These are phyloP conservation scores for Pestalotiopsis sp. DNA, from an alignment of 2,329 filamentous ascomycete genomes.

Conservation along the genomic window DNA sequence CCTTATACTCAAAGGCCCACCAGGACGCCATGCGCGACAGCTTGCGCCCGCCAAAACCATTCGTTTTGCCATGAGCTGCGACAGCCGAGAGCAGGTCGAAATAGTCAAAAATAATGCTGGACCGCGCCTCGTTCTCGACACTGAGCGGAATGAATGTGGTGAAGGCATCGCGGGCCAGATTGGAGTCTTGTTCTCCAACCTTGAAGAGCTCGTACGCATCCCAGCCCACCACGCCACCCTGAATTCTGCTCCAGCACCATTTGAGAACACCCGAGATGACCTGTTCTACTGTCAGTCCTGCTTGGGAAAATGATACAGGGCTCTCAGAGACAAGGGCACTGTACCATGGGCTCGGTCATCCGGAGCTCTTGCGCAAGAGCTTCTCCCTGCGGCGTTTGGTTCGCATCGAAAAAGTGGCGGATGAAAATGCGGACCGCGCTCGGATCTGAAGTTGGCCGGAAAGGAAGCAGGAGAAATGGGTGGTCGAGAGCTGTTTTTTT, in stretches of 20 bases:
- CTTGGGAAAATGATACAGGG: constrained; percentile 1
- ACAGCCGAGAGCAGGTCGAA: constrained; percentile 92
- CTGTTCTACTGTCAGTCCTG: constrained; percentile 48
- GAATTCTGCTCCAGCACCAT: constrained; percentile 96
- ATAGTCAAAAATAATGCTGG: constrained; percentile 92
- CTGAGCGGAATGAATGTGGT: constrained; percentile 95
- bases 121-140: constrained; percentile 82
- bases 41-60: constrained; percentile 91
- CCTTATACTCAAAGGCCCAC: constrained; percentile 96
- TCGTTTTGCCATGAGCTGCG: constrained; percentile 89
- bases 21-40: constrained; percentile 93
- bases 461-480: constrained; percentile 91
- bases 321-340: not conserved
- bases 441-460: constrained; percentile 89
- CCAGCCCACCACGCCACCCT: constrained; percentile 93
- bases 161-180: constrained; percentile 90
- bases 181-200: constrained; percentile 91
- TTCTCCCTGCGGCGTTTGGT: constrained; percentile 68
- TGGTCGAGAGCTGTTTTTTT: constrained; percentile 72
- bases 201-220: constrained; percentile 96
- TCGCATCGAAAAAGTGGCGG: constrained; percentile 83
- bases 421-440: constrained; percentile 91
- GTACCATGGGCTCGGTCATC: constrained; percentile 91
- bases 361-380: constrained; percentile 81
- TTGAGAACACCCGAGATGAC: constrained; percentile 92